Percentiles rank a stretch among this genome's conserved stretches.
Conservation (phyloP, 2,329 filamentous ascomycete species). For the Pezicula carpinea region DNA sequence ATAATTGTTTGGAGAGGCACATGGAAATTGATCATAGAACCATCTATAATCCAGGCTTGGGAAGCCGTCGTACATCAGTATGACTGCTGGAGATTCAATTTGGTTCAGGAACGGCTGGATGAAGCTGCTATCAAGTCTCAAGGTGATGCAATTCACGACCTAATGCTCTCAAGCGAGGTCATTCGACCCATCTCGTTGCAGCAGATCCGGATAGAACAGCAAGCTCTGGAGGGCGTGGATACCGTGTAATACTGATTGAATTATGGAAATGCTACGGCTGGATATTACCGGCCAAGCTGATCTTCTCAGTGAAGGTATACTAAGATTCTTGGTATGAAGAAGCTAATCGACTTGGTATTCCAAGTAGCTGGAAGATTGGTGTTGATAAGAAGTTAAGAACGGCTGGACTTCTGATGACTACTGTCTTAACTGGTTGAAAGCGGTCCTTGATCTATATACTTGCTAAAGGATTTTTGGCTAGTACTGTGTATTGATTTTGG, state of each 20-base stretch:
- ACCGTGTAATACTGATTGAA: not conserved
- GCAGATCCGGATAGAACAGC: conserved; percentile 16
- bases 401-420: no score
- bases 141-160: conserved; percentile 16
- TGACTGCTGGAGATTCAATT: conserved; percentile 10
- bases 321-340: no score
- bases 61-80: conserved; percentile 15
- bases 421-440: no score
- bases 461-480: no score
- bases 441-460: no score
- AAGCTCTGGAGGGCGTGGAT: conserved; percentile 8
- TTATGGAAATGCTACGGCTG: not conserved
- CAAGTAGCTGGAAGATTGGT: no score
- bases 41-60: conserved; percentile 19
- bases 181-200: conserved; percentile 17
- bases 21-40: conserved; percentile 19
- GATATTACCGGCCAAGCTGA: no score
- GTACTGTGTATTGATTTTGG: no score
- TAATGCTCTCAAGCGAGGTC: conserved; percentile 13
- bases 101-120: conserved; percentile 16
- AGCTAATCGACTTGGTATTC: no score
- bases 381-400: no score
- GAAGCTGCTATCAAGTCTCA: conserved; percentile 17
- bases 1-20: conserved; percentile 22
- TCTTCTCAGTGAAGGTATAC: no score